Percentiles rank a stretch among this genome's conserved stretches.
These are phyloP conservation scores for Aspergillus clavatus DNA, from an alignment of 2,329 filamentous ascomycete species.

Conservation along the genomic window DNA sequence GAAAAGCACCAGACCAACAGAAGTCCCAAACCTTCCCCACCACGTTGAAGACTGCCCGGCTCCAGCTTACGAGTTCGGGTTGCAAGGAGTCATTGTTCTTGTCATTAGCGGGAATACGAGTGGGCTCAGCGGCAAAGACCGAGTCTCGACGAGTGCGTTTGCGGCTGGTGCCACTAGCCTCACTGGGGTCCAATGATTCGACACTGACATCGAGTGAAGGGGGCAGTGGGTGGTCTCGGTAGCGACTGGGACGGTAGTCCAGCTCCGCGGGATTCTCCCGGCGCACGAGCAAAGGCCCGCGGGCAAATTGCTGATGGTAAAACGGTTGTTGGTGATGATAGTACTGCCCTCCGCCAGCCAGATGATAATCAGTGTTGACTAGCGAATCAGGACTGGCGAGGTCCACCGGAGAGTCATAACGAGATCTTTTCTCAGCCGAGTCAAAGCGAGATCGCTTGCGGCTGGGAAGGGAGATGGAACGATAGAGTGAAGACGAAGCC, in stretches of 20 bases:
- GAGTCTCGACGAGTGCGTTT: slow-evolving; percentile 33
- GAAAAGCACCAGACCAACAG: slow-evolving; percentile 66
- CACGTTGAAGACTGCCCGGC: slow-evolving; percentile 39
- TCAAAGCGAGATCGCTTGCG: slow-evolving; percentile 32
- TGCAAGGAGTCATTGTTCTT: slow-evolving; percentile 9
- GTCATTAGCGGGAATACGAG: slow-evolving; percentile 10
- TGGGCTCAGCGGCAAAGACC: slow-evolving; percentile 7
- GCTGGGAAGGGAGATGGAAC: slow-evolving; percentile 27
- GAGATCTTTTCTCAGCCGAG: slow-evolving; percentile 18
- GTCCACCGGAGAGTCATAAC: slow-evolving; percentile 22
- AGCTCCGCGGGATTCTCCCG: slow-evolving; percentile 28
- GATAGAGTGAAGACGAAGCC: slow-evolving; percentile 36
- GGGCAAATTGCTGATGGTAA: slow-evolving; percentile 5
- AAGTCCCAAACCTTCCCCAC: slow-evolving; percentile 75
- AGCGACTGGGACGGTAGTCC: slow-evolving; percentile 42
- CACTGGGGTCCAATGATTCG: slow-evolving; percentile 18
- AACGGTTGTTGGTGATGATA: slow-evolving; percentile 16
- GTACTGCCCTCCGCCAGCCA: slow-evolving; percentile 22
- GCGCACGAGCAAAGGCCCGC: slow-evolving; percentile 14
- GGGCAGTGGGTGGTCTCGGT: slow-evolving; percentile 27
- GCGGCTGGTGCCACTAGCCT: slow-evolving; percentile 21
- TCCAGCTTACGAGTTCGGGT: slow-evolving; percentile 31
- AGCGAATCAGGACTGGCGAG: slow-evolving; percentile 34
- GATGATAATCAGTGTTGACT: slow-evolving; percentile 36
- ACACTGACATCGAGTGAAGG: slow-evolving; percentile 25